Percentiles rank a stretch among this genome's conserved stretches.
These are phyloP conservation scores for Biscogniauxia sp. DNA, from an alignment of 2,329 filamentous ascomycete species.

Conservation along the genomic window DNA sequence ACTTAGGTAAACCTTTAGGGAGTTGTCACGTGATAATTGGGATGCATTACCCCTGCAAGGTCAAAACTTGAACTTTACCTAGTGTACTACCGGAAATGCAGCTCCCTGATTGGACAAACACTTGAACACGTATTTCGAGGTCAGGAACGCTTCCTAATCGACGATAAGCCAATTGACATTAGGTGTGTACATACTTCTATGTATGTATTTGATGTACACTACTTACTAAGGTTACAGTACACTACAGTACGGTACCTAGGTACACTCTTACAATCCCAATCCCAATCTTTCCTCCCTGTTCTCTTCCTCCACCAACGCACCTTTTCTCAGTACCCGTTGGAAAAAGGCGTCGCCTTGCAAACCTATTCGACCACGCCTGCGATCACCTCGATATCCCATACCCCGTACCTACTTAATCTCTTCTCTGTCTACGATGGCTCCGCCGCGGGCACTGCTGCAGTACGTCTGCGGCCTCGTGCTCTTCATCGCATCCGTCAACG, in stretches of 20 bases:
- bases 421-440: conserved; percentile 41
- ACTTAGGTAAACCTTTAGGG: conserved; percentile 4
- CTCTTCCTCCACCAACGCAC: background rate
- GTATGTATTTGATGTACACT: too few relatives aligned
- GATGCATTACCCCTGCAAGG: too few relatives aligned
- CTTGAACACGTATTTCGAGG: conserved; percentile 22
- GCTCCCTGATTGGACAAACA: conserved; percentile 13
- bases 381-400: background rate
- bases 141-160: background rate
- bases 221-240: too few relatives aligned
- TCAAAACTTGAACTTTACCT: background rate
- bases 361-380: too few relatives aligned
- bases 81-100: background rate
- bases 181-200: too few relatives aligned
- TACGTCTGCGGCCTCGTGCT: conserved; percentile 58
- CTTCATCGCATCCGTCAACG: conserved; percentile 54
- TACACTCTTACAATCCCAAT: too few relatives aligned
- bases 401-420: background rate
- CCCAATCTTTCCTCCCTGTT: background rate
- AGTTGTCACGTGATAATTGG: too few relatives aligned
- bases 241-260: too few relatives aligned
- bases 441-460: conserved; percentile 52
- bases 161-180: background rate
- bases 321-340: background rate
- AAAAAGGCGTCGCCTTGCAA: too few relatives aligned